A percentile compares a stretch with the other conserved stretches of the same genome.
Conservation (phyloP, 2,329 filamentous ascomycete species). For the Ilyonectria sp. region DNA sequence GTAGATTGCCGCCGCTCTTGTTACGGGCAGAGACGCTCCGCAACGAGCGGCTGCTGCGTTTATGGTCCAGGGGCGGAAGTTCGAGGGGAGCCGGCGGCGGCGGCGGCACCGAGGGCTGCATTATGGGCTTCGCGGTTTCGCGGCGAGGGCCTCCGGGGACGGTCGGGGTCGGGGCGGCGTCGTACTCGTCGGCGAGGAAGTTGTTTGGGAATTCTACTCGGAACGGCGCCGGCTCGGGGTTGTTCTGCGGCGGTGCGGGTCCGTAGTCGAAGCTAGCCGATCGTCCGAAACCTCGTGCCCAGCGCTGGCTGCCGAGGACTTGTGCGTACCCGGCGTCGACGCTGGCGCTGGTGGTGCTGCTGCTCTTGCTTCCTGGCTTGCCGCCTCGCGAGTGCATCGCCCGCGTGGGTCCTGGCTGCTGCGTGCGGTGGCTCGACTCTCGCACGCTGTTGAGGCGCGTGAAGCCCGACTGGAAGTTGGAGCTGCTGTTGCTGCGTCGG, state of each 20-base stretch:
- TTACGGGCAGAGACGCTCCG: slow-evolving; percentile 61
- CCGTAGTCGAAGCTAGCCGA: slow-evolving; percentile 84
- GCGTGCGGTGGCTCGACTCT: slow-evolving; percentile 57
- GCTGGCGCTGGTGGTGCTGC: slow-evolving; percentile 77
- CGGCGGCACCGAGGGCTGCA: slow-evolving; percentile 55
- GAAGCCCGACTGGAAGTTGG: slow-evolving; percentile 75
- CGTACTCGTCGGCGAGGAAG: slow-evolving; percentile 72
- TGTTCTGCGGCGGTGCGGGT: slow-evolving; percentile 55
- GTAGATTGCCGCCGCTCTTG: slow-evolving; percentile 40
- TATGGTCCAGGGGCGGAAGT: slow-evolving; percentile 63
- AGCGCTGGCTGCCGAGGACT: slow-evolving; percentile 70
- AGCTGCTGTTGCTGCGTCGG: slow-evolving; percentile 85
- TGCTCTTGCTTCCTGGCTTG: slow-evolving; percentile 80
- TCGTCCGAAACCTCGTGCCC: slow-evolving; percentile 67
- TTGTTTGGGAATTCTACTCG: slow-evolving; percentile 65
- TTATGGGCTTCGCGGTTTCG: slow-evolving; percentile 49
- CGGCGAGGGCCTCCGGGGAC: slow-evolving; percentile 84
- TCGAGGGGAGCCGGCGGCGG: slow-evolving; percentile 58
- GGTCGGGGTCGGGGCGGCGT: slow-evolving; percentile 89
- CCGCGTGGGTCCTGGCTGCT: slow-evolving; percentile 58
- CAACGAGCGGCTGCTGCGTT: slow-evolving; percentile 71
- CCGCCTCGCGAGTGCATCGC: slow-evolving; percentile 66
- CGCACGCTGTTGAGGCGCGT: slow-evolving; percentile 76
- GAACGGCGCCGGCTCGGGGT: slow-evolving; percentile 55
- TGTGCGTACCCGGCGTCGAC: slow-evolving; percentile 75